Evolutionary conservation across 75 land plant species (phyloP).

Genomic region (Picea glauca): DNA sequence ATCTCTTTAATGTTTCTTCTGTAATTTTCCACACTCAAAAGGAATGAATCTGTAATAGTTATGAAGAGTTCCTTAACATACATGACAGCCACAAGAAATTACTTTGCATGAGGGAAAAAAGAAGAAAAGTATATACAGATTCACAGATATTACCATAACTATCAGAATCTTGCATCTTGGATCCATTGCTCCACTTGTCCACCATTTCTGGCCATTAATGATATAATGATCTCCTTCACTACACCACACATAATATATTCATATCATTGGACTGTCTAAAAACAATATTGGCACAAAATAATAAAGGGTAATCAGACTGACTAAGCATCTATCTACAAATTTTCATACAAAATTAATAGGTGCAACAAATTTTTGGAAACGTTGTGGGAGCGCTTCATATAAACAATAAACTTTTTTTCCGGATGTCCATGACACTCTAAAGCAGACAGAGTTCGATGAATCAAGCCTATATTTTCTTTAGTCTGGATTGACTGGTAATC

Average conservation of each 20-base stretch:
- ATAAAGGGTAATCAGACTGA: background rate
- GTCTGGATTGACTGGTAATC: background rate
- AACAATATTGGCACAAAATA: background rate
- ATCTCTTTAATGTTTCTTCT: background rate
- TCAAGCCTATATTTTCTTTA: background rate
- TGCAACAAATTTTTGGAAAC: background rate
- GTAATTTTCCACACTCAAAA: background rate
- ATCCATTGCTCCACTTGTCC: slow-evolving; percentile 99
- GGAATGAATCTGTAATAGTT: background rate
- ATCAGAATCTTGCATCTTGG: slow-evolving; percentile 90
- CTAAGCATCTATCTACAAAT: background rate
- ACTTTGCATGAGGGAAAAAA: no score
- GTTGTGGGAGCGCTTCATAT: background rate
- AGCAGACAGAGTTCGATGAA: background rate
- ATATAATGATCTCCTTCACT: slow-evolving; percentile 81
- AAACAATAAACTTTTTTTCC: background rate
- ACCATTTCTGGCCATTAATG: slow-evolving; percentile 94
- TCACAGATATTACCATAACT: slow-evolving; percentile 63
- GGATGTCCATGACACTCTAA: background rate
- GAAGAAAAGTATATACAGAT: background rate
- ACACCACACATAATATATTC: background rate
- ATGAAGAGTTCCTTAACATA: background rate
- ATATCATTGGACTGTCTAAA: background rate
- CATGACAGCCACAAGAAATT: background rate
- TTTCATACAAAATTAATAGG: background rate